Conservation (phyloP, 139 green algal species). For the Chlorella sp. region DNA sequence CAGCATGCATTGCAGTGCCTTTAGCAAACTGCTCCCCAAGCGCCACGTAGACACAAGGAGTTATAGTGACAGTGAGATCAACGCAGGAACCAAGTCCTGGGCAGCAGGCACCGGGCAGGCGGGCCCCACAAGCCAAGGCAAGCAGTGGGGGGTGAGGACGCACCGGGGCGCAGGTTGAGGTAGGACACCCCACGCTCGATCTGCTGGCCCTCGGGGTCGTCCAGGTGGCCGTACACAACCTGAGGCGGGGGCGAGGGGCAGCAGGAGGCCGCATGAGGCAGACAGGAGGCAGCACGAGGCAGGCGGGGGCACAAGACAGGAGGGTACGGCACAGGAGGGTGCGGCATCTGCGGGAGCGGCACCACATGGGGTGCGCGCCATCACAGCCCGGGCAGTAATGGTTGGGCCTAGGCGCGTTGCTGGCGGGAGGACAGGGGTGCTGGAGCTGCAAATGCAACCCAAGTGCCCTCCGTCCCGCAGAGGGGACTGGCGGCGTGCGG, state of each 20-base stretch:
- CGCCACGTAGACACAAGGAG: neutral
- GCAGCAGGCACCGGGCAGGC: neutral
- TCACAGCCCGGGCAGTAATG: no score
- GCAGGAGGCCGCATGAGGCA: neutral
- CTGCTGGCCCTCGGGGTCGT: constrained; percentile 88
- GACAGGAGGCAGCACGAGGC: neutral
- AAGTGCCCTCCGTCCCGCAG: no score
- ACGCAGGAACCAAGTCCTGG: no score
- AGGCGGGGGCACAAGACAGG: neutral
- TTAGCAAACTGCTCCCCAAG: neutral
- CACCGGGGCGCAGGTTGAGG: constrained; percentile 88
- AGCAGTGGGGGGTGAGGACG: neutral
- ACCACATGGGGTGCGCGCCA: neutral
- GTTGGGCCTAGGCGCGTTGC: neutral
- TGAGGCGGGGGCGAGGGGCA: constrained; percentile 32
- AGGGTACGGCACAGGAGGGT: no score
- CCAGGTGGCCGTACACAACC: constrained; percentile 95
- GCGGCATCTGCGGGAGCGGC: no score
- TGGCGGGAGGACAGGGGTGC: no score
- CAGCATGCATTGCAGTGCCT: neutral
- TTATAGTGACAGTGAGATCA: no score
- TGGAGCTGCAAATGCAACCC: no score
- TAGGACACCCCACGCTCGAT: constrained; percentile 89
- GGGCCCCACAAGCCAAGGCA: neutral
- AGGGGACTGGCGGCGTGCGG: no score